phyloP scores from a whole-genome alignment of 2,329 filamentous ascomycete genomes.

The Shiraia bambusicola region DNA sequence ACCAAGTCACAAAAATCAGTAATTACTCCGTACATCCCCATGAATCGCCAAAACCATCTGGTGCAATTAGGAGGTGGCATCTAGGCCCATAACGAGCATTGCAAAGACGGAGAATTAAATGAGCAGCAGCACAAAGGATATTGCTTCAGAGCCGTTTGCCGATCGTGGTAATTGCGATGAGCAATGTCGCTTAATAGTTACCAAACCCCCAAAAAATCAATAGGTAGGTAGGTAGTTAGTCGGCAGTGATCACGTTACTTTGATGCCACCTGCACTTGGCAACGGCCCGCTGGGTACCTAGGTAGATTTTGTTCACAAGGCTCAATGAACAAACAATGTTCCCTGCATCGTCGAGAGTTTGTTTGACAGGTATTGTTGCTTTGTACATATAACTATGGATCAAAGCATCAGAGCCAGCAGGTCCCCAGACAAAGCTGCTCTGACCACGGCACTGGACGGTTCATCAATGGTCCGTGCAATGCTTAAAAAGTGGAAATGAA shows the following conservation, averaged over 20 bases:
- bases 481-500: constrained; percentile 42
- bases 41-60: too few relatives aligned
- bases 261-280: not conserved
- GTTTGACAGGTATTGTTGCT: not conserved
- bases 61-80: too few relatives aligned
- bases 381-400: not conserved
- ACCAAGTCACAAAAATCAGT: too few relatives aligned
- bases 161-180: constrained; percentile 20
- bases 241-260: constrained; percentile 1
- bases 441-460: constrained; percentile 17
- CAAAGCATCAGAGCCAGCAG: not conserved
- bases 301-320: not conserved
- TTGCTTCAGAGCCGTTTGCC: constrained; percentile 8
- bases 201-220: not conserved
- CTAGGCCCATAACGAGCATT: too few relatives aligned
- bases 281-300: not conserved
- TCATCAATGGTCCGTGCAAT: constrained; percentile 15
- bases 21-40: too few relatives aligned
- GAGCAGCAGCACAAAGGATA: too few relatives aligned
- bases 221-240: not conserved
- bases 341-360: constrained; percentile 1
- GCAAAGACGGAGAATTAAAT: not conserved
- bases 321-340: not conserved
- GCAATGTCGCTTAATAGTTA: constrained; percentile 12
- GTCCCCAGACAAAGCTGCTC: constrained; percentile 12